These are phyloP conservation scores for Halteria grandinella DNA, from an alignment of 73 alveolate genomes.

Conservation along the genomic window DNA sequence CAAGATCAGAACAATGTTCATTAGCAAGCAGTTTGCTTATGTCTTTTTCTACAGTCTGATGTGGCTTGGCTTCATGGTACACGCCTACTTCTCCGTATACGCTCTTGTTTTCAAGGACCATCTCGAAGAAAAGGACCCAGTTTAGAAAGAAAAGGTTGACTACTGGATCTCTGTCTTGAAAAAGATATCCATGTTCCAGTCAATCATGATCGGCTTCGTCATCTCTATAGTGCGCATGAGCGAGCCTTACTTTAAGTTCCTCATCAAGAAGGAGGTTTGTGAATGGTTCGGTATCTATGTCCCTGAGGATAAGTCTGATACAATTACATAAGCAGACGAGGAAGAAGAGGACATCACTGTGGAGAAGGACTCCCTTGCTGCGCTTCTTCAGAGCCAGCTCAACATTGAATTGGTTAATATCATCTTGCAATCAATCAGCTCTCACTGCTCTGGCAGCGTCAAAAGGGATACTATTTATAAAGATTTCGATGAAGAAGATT, in stretches of 20 bases:
- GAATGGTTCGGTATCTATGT: constrained; percentile 56
- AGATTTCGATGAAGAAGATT: not conserved
- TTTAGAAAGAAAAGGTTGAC: too few relatives aligned
- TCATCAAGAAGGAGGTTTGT: constrained; percentile 23
- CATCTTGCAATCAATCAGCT: constrained; percentile 34
- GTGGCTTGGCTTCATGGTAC: too few relatives aligned
- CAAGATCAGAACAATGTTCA: constrained; percentile 51
- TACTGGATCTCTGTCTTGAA: constrained; percentile 3
- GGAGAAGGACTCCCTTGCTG: constrained; percentile 60
- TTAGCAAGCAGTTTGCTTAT: constrained; percentile 61
- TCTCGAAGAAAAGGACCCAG: too few relatives aligned
- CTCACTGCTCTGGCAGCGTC: not conserved
- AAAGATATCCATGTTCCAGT: constrained; percentile 22
- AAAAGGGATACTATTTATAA: not conserved
- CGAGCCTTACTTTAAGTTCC: constrained; percentile 63
- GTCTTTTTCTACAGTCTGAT: too few relatives aligned
- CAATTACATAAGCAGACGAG: too few relatives aligned
- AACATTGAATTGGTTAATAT: constrained; percentile 70
- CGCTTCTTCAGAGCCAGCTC: constrained; percentile 43
- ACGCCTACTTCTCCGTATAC: too few relatives aligned
- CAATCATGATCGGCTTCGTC: constrained; percentile 57
- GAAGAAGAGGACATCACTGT: not conserved
- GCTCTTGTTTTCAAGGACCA: too few relatives aligned
- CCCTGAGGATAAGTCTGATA: constrained; percentile 45
- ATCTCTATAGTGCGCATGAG: constrained; percentile 55